Base-by-base conservation (phyloP, 441 rosid species). In the Metrosideros polymorpha region DNA sequence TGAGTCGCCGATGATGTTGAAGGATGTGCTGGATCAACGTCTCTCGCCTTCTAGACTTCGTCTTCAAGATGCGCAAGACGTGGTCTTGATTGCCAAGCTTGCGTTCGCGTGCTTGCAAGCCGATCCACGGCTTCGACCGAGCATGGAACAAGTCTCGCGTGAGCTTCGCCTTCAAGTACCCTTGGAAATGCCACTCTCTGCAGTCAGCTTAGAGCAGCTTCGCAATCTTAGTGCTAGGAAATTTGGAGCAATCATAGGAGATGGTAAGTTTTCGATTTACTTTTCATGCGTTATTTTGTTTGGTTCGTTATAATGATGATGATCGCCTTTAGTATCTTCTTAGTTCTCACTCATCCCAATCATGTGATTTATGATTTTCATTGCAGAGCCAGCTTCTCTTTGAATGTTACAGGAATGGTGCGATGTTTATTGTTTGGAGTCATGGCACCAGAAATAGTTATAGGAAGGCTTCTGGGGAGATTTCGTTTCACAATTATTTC, bases 341-440 rank as follows among this genome's bases (percentile, higher is more conserved):
- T 24, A 55, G 13, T 9, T 24, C 14, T 55, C 6, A 25, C 59
- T 25, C 6, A 61, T 30, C 75, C 35, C 75, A 0, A 30, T 0
- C 2, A 30, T 61, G 24, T 61, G 75, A 30, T 61, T 8, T 61
- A 30, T 61, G 24, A 61, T 61, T 61, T 30, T 61, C 75, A 30
- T 1, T 61, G 42, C 42, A 61, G 75, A 61, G 75, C 24, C 22
- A 61, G 42, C 5, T 61, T 61, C 24, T 61, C 12, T 30, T 15
- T 30, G 0, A 30, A 61, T 35, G 6, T 0, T 30, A 61, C 1
- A 29, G 39, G 71, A 3, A 61, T 29, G 0, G 1, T 7, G 35
- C 71, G 24, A 61, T 13, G 71, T 59, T 29, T 29, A 15, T 6
- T 13, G 71, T 3, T 59, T 59, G 39, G 35, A 59, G 2, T 59